Base-by-base conservation (phyloP, 495 filamentous ascomycete genomes). In the Lophium mytilinum region DNA sequence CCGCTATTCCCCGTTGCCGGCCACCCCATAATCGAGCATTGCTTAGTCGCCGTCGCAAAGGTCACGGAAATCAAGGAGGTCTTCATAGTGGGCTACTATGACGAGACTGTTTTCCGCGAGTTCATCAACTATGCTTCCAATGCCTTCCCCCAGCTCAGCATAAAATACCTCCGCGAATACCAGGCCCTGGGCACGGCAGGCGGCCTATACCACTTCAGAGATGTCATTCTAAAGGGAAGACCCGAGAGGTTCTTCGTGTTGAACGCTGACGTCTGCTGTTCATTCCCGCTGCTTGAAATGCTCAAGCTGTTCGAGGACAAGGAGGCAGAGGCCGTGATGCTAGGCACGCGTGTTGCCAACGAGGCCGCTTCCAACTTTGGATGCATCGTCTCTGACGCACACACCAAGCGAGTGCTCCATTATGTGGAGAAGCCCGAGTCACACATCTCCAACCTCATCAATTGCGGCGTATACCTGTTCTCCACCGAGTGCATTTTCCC, bases 371-470 rank as follows among this genome's bases (percentile, higher is more conserved):
- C 80, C 58, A 97, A 96, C 76, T 99, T 97, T 65, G 93, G 93
- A 49, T 99, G 93, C 78, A 95, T 99, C 60, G 93, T 99, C 21
- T 91, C 88, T 43, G 94, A 99, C 68, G 78, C 89, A 11, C 89
- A 95, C 73, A 96, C 89, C 66, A 90, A 91, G 71, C 89, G 91
- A 49, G 93, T 99, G 47, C 84, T 96, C 45, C 93, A 99, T 77
- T 99, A 99, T 74, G 93, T 99, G 71, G 93, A 99, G 80, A 97
- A 97, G 78, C 93, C 93, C 57, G 93, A 99, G 72, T 93, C 88
- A 47, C 88, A 96, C 73, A 97, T 99, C 72, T 94, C 88, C 55
- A 96, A 97, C 72, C 79, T 99, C 49, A 99, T 99, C 80, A 99
- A 99, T 79, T 97, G 93, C 72, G 93, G 93, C 54, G 94, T 99